phyloP scores from a whole-genome alignment of 1,284 basidiomycete genomes.

The Stygiomarasmius scandens region DNA sequence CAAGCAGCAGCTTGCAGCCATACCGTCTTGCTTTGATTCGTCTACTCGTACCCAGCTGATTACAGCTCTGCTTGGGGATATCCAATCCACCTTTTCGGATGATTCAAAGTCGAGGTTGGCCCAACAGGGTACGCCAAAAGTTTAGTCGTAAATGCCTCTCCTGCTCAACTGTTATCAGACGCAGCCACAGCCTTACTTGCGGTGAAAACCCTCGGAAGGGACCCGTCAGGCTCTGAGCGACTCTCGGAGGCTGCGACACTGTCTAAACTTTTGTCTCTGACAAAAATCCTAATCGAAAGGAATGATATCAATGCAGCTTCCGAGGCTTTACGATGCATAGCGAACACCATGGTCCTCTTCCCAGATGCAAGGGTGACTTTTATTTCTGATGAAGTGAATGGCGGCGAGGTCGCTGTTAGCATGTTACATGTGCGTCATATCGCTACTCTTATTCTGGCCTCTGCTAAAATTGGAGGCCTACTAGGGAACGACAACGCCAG shows the following conservation, averaged over 20 bases:
- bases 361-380: conserved; percentile 63
- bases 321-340: conserved; percentile 74
- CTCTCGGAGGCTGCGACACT: conserved; percentile 60
- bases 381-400: conserved; percentile 58
- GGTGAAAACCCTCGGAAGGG: conserved; percentile 76
- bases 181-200: conserved; percentile 65
- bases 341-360: conserved; percentile 73
- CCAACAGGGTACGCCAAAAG: conserved; percentile 45
- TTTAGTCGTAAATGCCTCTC: conserved; percentile 7
- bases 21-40: conserved; percentile 42
- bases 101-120: conserved; percentile 40
- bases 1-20: conserved; percentile 22
- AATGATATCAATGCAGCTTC: conserved; percentile 61
- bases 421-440: conserved; percentile 59
- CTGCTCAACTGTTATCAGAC: conserved; percentile 42
- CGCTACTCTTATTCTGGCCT: neutral
- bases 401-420: conserved; percentile 57
- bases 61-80: conserved; percentile 57
- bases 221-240: conserved; percentile 66
- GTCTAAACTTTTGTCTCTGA: conserved; percentile 51
- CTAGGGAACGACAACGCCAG: conserved; percentile 63
- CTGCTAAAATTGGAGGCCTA: neutral
- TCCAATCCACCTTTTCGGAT: conserved; percentile 41
- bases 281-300: conserved; percentile 43
- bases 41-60: conserved; percentile 46